These are phyloP conservation scores for Volvox africanus DNA, from an alignment of 139 green algal genomes.

Conservation along the genomic window DNA sequence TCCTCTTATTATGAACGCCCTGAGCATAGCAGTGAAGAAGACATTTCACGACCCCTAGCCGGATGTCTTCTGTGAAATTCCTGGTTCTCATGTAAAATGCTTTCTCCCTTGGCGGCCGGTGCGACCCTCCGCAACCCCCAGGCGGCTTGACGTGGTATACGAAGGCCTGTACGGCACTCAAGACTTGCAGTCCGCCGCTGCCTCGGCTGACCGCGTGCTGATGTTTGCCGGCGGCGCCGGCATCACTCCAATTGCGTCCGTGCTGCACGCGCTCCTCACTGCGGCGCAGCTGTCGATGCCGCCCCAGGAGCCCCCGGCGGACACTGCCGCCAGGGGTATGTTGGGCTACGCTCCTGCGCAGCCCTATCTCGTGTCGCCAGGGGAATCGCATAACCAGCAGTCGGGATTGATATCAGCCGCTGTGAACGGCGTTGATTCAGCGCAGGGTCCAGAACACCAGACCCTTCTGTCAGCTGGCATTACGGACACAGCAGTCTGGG, in stretches of 20 bases:
- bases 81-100: no score
- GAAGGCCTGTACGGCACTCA: slow-evolving; percentile 42
- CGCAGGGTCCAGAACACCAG: no score
- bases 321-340: neutral
- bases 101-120: no score
- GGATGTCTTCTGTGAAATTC: no score
- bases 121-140: neutral
- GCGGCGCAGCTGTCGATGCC: neutral
- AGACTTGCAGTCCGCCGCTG: slow-evolving; percentile 34
- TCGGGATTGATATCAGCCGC: neutral
- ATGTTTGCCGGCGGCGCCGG: slow-evolving; percentile 31
- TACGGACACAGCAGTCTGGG: neutral
- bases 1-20: no score
- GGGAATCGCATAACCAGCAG: neutral
- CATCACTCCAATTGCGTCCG: slow-evolving; percentile 25
- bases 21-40: no score
- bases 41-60: no score
- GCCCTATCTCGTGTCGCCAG: neutral
- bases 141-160: slow-evolving; percentile 18
- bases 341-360: neutral
- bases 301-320: neutral
- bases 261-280: slow-evolving; percentile 29
- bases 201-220: neutral
- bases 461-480: no score
- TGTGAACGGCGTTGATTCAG: no score